These are phyloP conservation scores for Phytopythium mirpurense DNA, from an alignment of 352 stramenopile genomes.

Conservation along the genomic window DNA sequence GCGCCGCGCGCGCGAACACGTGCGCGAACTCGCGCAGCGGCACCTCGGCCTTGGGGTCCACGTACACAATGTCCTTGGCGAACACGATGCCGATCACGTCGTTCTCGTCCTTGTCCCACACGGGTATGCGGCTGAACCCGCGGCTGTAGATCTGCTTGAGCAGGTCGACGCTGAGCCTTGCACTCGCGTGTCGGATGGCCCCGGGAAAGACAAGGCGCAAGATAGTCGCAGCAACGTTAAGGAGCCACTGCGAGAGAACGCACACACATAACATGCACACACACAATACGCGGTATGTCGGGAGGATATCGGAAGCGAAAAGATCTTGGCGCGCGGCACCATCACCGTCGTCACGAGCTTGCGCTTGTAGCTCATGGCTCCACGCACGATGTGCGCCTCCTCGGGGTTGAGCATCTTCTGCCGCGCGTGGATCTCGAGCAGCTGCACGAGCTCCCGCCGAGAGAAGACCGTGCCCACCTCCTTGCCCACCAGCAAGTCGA, in stretches of 20 bases:
- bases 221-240: conserved; percentile 12
- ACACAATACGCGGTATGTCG: conserved; percentile 10
- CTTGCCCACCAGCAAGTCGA: conserved; percentile 91
- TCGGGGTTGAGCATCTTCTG: conserved; percentile 88
- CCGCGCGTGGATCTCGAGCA: conserved; percentile 96
- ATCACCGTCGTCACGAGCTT: conserved; percentile 90
- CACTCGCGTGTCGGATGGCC: conserved; percentile 29
- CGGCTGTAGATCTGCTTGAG: conserved; percentile 85
- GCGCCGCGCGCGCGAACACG: conserved; percentile 65
- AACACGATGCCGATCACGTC: conserved; percentile 95
- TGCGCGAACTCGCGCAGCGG: conserved; percentile 90
- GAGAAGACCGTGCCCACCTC: conserved; percentile 96
- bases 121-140: conserved; percentile 93
- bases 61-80: conserved; percentile 91
- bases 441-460: conserved; percentile 90
- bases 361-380: conserved; percentile 69
- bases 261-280: too few relatives aligned
- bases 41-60: conserved; percentile 60
- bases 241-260: conserved; percentile 30
- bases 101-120: conserved; percentile 95
- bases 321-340: conserved; percentile 82
- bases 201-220: too few relatives aligned
- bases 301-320: conserved; percentile 69
- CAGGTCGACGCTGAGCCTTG: conserved; percentile 40
- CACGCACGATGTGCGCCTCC: conserved; percentile 95